These are phyloP conservation scores for Neobulgaria alba DNA, from an alignment of 2,329 filamentous ascomycete species.

Conservation along the genomic window DNA sequence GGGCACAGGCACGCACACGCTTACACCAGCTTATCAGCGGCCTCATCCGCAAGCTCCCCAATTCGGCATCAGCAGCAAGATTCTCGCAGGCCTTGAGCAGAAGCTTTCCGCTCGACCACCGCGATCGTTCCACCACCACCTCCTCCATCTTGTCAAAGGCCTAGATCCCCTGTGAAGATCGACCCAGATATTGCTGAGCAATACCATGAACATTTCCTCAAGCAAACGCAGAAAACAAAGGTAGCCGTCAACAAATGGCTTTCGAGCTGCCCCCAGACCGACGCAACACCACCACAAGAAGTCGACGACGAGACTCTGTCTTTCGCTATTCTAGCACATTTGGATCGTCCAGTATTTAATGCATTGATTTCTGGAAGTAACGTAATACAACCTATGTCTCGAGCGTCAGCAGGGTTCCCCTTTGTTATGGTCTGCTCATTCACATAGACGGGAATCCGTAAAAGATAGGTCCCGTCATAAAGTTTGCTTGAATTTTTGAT, in stretches of 20 bases:
- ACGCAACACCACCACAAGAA: slow-evolving; percentile 70
- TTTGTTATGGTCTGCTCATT: too few species aligned
- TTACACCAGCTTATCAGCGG: background rate
- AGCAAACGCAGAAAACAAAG: slow-evolving; percentile 86
- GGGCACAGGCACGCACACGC: background rate
- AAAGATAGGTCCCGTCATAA: too few species aligned
- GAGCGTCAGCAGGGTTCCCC: slow-evolving; percentile 62
- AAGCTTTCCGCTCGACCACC: background rate
- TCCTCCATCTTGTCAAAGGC: slow-evolving; percentile 33
- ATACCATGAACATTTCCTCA: slow-evolving; percentile 84
- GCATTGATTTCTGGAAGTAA: slow-evolving; percentile 59
- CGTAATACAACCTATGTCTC: slow-evolving; percentile 43
- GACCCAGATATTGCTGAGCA: slow-evolving; percentile 93
- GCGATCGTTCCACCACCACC: background rate
- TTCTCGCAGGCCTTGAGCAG: background rate
- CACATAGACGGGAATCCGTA: too few species aligned
- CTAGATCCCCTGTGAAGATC: slow-evolving; percentile 60
- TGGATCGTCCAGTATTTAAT: slow-evolving; percentile 77
- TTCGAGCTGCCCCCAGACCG: slow-evolving; percentile 61
- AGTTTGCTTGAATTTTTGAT: too few species aligned
- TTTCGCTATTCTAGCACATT: slow-evolving; percentile 86
- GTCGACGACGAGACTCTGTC: slow-evolving; percentile 90
- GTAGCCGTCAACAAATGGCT: slow-evolving; percentile 90
- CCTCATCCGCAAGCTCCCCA: background rate
- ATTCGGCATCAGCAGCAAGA: background rate